Conservation (phyloP, 768 basidiomycete genomes). For the Thelephora aurantiotincta region DNA sequence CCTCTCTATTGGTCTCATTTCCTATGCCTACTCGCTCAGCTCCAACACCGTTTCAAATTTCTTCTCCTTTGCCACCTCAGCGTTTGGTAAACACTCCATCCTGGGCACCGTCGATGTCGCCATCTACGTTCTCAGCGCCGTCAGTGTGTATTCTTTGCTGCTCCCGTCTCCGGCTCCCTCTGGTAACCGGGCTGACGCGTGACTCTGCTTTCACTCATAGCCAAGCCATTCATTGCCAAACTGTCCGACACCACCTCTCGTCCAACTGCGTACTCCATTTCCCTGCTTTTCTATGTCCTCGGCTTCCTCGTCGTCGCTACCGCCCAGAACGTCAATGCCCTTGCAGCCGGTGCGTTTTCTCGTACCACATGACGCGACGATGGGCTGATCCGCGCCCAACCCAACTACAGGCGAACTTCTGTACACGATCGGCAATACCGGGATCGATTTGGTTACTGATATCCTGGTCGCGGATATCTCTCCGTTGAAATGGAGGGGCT, state of each 20-base stretch:
- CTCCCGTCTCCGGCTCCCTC: conserved; percentile 22
- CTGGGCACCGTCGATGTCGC: conserved; percentile 16
- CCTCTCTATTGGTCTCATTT: conserved; percentile 35
- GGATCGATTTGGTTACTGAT: conserved; percentile 1
- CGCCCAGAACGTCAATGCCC: conserved; percentile 12
- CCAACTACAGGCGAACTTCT: conserved; percentile 20
- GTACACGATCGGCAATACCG: conserved; percentile 2
- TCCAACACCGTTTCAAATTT: conserved; percentile 56
- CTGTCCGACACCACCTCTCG: conserved; percentile 37
- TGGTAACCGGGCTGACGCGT: no score
- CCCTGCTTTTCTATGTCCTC: conserved; percentile 25
- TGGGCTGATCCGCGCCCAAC: conserved; percentile 35
- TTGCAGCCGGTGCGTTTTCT: conserved; percentile 21
- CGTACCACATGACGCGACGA: conserved; percentile 32
- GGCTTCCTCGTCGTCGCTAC: conserved; percentile 24
- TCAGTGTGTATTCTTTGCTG: conserved; percentile 21
- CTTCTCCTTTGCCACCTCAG: conserved; percentile 14
- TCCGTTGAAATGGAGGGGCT: conserved; percentile 16
- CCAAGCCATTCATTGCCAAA: conserved; percentile 38
- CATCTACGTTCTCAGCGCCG: conserved; percentile 15
- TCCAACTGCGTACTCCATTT: conserved; percentile 26
- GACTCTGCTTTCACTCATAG: conserved; percentile 8
- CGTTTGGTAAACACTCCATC: conserved; percentile 12
- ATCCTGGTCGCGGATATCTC: conserved; percentile 18
- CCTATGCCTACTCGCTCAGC: conserved; percentile 70